Base-by-base conservation (phyloP, 139 green algal species). In the Auxenochlorella protothecoides region DNA sequence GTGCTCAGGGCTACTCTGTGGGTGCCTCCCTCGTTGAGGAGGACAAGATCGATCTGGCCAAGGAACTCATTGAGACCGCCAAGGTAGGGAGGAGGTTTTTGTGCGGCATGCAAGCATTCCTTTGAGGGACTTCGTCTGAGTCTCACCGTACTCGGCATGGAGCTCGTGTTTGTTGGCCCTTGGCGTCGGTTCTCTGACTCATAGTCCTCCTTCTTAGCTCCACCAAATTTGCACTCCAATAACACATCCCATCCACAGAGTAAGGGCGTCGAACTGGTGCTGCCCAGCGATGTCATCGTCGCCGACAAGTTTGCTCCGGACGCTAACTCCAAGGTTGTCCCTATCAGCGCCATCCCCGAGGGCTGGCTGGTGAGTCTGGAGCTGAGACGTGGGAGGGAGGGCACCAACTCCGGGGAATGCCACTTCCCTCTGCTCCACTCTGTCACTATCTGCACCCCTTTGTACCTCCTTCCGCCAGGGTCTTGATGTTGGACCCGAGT, bases 31-130 rank as follows among this genome's bases (percentile, higher is more conserved):
- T 99, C 64, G 94, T 98, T 16, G 95, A 99, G 90, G 93, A 97
- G 71, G 92, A 98, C 89, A 95, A 97, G 89, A 71, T 99, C 69
- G 94, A 97, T 27, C 92, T 99, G 74, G 94, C 94, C 69, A 94
- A 90, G 81, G 82, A 90, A 70, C 86, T 98, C 56, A 87, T 93
- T 86, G 72, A 77, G 65, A 81, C 88, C 69, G 89, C 89, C 64
- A 89, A 90, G 84, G 88, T 76, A 56, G 3, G 63, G 12, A 11
- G 11, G 7, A 68, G 14, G 63, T 62, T 62, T 9, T 9, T 44
- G 27, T 44, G 27, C 27, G 27, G 27, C 27, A 44, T 44, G 27
- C 27, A 44, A 44, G 27, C 27, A 44, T 44, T 44, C 27, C 27
- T 44, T 44, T 44, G 27, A 44, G 27, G 27, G 27, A 44, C 0